Conservation (phyloP, 1,284 basidiomycete species). For the Boletus sp. region DNA sequence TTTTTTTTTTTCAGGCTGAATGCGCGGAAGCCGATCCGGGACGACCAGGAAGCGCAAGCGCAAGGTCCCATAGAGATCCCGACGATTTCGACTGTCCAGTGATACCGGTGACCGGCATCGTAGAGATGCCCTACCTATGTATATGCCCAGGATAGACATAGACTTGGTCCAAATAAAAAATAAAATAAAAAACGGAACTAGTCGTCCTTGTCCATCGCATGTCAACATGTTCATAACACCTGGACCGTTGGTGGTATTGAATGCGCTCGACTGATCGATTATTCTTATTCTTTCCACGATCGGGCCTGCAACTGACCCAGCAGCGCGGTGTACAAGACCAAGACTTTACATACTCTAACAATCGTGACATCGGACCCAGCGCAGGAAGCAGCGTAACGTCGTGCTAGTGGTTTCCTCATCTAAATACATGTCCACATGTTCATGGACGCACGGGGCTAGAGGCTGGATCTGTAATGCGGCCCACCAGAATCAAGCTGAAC, state of each 20-base stretch:
- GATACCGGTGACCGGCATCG: not conserved
- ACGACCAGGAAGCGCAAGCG: conserved; percentile 4
- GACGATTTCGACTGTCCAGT: conserved; percentile 9
- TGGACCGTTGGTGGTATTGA: too few species aligned
- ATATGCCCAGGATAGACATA: too few species aligned
- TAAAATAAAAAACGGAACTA: too few species aligned
- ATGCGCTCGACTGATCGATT: not conserved
- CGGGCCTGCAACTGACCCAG: not conserved
- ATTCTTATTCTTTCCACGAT: not conserved
- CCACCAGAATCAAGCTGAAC: not conserved
- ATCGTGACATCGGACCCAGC: not conserved
- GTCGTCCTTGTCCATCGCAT: too few species aligned
- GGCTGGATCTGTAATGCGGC: not conserved
- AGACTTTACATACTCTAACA: not conserved
- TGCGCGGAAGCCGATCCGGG: conserved; percentile 15
- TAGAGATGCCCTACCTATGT: too few species aligned
- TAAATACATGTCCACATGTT: too few species aligned
- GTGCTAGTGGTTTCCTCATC: not conserved
- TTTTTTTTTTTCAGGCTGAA: conserved; percentile 19
- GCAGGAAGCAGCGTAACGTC: not conserved
- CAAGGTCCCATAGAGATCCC: conserved; percentile 13
- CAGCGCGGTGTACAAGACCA: not conserved
- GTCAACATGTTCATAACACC: too few species aligned
- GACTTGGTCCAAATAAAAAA: too few species aligned
- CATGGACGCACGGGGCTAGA: too few species aligned